Percentiles rank a stretch among this genome's conserved stretches.
Evolutionary conservation across 805 yeast genomes (phyloP).

Genomic region (Lachancea kluyveri): DNA sequence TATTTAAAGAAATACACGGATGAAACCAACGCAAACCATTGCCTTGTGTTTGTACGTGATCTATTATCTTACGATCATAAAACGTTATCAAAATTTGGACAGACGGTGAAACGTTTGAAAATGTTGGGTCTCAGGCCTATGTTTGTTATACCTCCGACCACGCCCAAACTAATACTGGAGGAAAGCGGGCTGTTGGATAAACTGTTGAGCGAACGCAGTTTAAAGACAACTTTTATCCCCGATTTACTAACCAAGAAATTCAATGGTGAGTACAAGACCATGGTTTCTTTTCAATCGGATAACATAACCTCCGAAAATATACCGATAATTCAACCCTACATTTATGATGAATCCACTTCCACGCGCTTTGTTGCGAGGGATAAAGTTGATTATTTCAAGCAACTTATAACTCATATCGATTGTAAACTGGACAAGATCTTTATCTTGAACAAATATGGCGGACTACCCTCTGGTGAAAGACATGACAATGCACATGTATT

Average conservation of each 20-base stretch:
- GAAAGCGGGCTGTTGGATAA: constrained; percentile 24
- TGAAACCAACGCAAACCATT: constrained; percentile 18
- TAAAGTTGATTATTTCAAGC: constrained; percentile 32
- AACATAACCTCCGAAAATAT: constrained; percentile 23
- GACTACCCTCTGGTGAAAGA: constrained; percentile 84
- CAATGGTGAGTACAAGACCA: constrained; percentile 19
- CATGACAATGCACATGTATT: constrained; percentile 79
- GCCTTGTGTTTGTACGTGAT: constrained; percentile 26
- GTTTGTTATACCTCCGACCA: constrained; percentile 44
- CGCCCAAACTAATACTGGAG: constrained; percentile 8
- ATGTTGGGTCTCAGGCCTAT: constrained; percentile 66
- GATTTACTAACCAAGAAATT: constrained; percentile 17
- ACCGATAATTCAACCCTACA: constrained; percentile 56
- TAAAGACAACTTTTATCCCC: constrained; percentile 22
- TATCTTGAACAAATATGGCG: constrained; percentile 77
- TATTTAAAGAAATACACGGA: constrained; percentile 63
- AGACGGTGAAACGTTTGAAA: constrained; percentile 21
- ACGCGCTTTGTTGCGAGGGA: constrained; percentile 34
- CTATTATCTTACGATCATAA: constrained; percentile 10
- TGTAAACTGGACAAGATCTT: constrained; percentile 67
- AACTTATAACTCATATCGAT: constrained; percentile 33
- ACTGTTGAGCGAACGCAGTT: constrained; percentile 15
- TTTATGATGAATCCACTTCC: constrained; percentile 52
- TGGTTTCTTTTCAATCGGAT: constrained; percentile 31
- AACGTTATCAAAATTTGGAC: constrained; percentile 14